Evolutionary conservation across 148 eudicot species (phyloP).

Genomic region (Persicaria tinctoria): DNA sequence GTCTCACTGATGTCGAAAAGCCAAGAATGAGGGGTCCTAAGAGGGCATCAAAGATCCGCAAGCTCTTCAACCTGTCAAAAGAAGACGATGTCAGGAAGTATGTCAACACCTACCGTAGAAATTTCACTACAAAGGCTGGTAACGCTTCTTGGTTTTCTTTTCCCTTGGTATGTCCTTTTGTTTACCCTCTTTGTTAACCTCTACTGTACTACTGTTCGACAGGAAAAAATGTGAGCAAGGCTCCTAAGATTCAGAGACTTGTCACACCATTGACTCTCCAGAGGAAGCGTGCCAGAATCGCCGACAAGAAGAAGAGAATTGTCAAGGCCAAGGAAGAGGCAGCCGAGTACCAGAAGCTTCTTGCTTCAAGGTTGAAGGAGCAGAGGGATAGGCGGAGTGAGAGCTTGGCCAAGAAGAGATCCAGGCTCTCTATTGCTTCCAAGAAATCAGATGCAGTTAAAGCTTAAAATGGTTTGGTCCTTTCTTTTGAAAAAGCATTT

Average conservation of each 20-base stretch:
- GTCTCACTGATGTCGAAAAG: conserved; percentile 73
- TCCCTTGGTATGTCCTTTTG: not conserved
- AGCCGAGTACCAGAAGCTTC: conserved; percentile 48
- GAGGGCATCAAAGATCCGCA: conserved; percentile 88
- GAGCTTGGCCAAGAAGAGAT: conserved; percentile 43
- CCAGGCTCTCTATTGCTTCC: conserved; percentile 24
- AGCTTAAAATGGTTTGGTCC: not conserved
- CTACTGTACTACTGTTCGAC: not conserved
- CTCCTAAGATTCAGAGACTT: conserved; percentile 82
- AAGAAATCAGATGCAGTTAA: conserved; percentile 21
- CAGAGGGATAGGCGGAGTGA: conserved; percentile 46
- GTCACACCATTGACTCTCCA: conserved; percentile 83
- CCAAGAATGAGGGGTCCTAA: conserved; percentile 97
- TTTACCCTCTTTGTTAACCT: not conserved
- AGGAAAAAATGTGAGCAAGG: conserved; percentile 81
- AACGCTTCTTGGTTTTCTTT: not conserved
- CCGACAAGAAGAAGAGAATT: conserved; percentile 78
- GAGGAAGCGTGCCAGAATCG: conserved; percentile 84
- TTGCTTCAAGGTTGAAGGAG: conserved; percentile 40
- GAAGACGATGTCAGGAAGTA: conserved; percentile 91
- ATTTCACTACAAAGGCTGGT: conserved; percentile 65
- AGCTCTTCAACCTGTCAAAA: conserved; percentile 81
- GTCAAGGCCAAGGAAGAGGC: conserved; percentile 44
- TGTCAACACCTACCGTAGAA: conserved; percentile 81
- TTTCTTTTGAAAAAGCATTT: too few species aligned